Evolutionary conservation across 2,329 filamentous ascomycete genomes (phyloP), one percentile per base, ranked within the genome.

Genomic region (Epichloe uncinata): DNA sequence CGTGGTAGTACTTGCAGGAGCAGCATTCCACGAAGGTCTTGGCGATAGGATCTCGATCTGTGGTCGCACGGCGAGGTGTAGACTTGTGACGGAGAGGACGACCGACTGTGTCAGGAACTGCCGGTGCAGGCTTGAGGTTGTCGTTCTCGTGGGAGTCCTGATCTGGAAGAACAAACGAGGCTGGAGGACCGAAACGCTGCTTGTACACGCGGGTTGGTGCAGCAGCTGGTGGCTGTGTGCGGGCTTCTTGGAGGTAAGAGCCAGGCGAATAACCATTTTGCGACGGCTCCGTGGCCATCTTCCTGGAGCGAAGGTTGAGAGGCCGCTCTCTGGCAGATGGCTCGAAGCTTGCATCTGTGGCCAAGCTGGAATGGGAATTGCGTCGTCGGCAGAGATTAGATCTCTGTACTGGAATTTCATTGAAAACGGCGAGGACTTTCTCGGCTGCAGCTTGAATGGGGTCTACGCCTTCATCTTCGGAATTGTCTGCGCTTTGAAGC

Each of bases 21-120:
- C 80, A 84, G 63, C 80, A 84, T 59, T 82, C 73, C 12, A 83
- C 79, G 34, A 84, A 74, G 69, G 82, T 76, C 66, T 82, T 84
- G 35, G 76, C 75, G 12, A 81, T 61, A 1, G 73, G 72, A 11
- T 73, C 69, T 56, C 57, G 55, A 1, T 55, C 55, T n/a, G 30
- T 13, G 26, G 43, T 45, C 9, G 42, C 47, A 9, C 55, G 51
- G 12, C 46, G 46, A 2, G 53, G 48, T 3, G 49, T 51, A 15
- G 49, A 48, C 15, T 46, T 42, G 40, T 50, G 50, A 7, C 57
- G 53, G 11, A 37, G n/a, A 30, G 45, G 48, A 16, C 47, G 50
- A 35, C 53, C 45, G 22, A 44, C 15, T 3, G 43, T 35, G 4
- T 50, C 45, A 2, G 44, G 18, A 9, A 42, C 45, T 30, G 45